A percentile compares a stretch with the other conserved stretches of the same genome.
Conservation (phyloP, 495 filamentous ascomycete species). For the Lasiosphaeris hirsuta region DNA sequence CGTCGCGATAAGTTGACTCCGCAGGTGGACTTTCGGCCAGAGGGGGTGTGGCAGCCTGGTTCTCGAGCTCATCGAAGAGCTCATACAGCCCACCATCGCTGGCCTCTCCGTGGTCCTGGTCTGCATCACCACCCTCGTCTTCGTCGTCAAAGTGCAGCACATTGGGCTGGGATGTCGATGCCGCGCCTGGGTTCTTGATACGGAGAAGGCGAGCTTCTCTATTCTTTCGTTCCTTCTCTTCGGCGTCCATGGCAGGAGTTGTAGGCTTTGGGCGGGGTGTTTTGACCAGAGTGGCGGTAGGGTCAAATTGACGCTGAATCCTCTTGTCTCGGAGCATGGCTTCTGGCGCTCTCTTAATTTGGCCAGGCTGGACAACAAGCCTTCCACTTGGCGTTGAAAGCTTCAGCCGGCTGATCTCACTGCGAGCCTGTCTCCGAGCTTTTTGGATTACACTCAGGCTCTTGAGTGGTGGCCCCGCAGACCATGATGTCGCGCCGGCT, state of each 20-base stretch:
- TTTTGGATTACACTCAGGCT: constrained; percentile 13
- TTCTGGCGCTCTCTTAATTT: constrained; percentile 35
- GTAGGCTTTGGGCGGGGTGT: constrained; percentile 4
- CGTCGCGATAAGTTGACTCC: neutral
- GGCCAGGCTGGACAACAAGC: constrained; percentile 19
- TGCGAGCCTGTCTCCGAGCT: constrained; percentile 9
- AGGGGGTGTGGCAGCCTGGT: neutral
- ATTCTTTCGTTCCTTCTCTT: constrained; percentile 11
- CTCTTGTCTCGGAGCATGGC: constrained; percentile 36
- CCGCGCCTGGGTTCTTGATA: constrained; percentile 21
- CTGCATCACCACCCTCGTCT: constrained; percentile 2
- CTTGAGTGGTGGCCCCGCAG: constrained; percentile 3
- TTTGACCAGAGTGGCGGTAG: constrained; percentile 8
- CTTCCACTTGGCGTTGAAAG: constrained; percentile 24
- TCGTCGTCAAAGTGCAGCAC: constrained; percentile 25
- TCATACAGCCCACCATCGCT: constrained; percentile 10
- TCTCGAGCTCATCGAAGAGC: constrained; percentile 15
- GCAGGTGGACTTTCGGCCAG: neutral
- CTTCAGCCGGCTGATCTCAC: constrained; percentile 17
- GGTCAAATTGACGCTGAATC: constrained; percentile 26
- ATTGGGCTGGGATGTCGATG: constrained; percentile 2
- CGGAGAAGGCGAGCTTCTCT: constrained; percentile 26
- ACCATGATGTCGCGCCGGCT: neutral
- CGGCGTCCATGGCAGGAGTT: neutral
- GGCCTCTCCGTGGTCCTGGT: neutral